phyloP scores from a whole-genome alignment of 208 protist species.

The Trypanosoma scelopori region DNA sequence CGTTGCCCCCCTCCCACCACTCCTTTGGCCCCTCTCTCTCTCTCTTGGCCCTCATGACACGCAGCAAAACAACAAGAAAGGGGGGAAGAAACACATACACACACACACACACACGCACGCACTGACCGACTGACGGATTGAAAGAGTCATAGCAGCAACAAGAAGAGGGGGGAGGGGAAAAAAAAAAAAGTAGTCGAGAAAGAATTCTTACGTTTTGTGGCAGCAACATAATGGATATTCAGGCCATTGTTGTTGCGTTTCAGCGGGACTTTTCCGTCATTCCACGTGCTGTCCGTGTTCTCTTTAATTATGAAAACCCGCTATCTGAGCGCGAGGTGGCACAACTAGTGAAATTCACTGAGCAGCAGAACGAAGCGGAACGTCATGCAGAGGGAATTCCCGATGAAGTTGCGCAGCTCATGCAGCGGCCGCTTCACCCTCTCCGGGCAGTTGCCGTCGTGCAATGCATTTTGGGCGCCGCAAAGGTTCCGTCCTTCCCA shows the following conservation, averaged over 20 bases:
- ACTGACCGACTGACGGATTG: too few species aligned
- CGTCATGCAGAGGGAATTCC: slow-evolving; percentile 47
- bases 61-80: too few species aligned
- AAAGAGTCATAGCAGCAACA: too few species aligned
- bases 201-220: background rate
- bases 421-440: slow-evolving; percentile 47
- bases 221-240: slow-evolving; percentile 56
- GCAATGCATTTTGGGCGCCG: slow-evolving; percentile 65
- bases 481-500: slow-evolving; percentile 53
- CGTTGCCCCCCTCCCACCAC: too few species aligned
- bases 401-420: slow-evolving; percentile 45
- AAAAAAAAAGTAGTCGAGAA: slow-evolving; percentile 8
- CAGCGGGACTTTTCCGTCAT: slow-evolving; percentile 36
- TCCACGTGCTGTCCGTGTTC: slow-evolving; percentile 41
- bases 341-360: slow-evolving; percentile 53
- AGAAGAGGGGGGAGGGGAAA: background rate
- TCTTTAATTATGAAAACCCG: slow-evolving; percentile 76
- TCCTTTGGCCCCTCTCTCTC: too few species aligned
- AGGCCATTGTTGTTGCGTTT: slow-evolving; percentile 45
- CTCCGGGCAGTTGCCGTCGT: slow-evolving; percentile 66
- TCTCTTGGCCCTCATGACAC: too few species aligned
- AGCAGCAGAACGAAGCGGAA: slow-evolving; percentile 60
- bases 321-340: slow-evolving; percentile 64
- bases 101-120: too few species aligned
- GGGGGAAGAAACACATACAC: background rate